These are phyloP conservation scores for Vigna reflexopilosa DNA, from an alignment of 306 rosid species.

Conservation along the genomic window DNA sequence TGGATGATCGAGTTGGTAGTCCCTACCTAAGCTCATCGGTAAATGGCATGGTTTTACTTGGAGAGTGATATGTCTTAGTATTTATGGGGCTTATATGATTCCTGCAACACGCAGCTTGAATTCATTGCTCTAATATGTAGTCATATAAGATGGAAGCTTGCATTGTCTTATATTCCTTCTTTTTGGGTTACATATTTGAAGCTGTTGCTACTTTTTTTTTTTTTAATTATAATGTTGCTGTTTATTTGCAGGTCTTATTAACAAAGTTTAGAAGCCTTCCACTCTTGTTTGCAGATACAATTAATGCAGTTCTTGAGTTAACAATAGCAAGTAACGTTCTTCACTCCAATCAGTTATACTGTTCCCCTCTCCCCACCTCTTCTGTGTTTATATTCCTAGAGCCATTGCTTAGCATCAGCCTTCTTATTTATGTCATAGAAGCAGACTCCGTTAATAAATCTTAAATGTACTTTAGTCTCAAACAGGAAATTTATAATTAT, in stretches of 20 bases:
- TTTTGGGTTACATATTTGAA: neutral
- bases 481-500: slow-evolving; percentile 2
- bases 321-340: slow-evolving; percentile 78
- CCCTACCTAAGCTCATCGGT: neutral
- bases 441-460: slow-evolving; percentile 23
- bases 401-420: neutral
- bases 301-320: slow-evolving; percentile 73
- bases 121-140: slow-evolving; percentile 1
- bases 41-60: neutral
- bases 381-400: neutral
- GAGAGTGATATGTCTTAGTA: neutral
- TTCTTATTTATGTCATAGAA: slow-evolving; percentile 3
- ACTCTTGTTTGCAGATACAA: slow-evolving; percentile 80
- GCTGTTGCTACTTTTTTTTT: neutral
- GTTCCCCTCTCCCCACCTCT: neutral
- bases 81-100: slow-evolving; percentile 18
- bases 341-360: slow-evolving; percentile 22
- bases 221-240: neutral
- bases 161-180: slow-evolving; percentile 13
- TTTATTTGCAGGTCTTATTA: slow-evolving; percentile 65
- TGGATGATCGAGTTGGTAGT: slow-evolving; percentile 20
- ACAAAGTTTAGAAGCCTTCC: slow-evolving; percentile 91
- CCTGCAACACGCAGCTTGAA: slow-evolving; percentile 1
- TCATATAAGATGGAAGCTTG: neutral
- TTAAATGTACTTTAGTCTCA: slow-evolving; percentile 32